Evolutionary conservation across 1,139 yeast species (phyloP).

Genomic region (Petasospora fabianii): DNA sequence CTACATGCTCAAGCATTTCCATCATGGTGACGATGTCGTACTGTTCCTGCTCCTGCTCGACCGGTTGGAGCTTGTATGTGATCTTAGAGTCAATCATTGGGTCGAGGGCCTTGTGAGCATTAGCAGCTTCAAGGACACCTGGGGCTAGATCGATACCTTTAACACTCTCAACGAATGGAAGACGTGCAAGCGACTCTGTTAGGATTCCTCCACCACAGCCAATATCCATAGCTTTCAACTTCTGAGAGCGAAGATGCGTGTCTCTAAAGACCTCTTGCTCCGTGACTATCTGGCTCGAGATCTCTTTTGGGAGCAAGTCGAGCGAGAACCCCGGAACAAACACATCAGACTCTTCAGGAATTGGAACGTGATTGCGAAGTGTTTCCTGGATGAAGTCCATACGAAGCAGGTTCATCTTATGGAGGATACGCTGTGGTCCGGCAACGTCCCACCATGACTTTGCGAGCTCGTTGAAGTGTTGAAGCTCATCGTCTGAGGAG

Average conservation of each 20-base stretch:
- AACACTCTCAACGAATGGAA: constrained; percentile 59
- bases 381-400: constrained; percentile 79
- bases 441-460: constrained; percentile 94
- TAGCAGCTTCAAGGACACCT: constrained; percentile 80
- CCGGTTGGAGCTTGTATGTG: constrained; percentile 53
- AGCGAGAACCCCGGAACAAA: constrained; percentile 78
- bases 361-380: constrained; percentile 43
- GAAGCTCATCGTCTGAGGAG: constrained; percentile 49
- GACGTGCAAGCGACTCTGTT: constrained; percentile 81
- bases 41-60: constrained; percentile 50
- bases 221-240: constrained; percentile 66
- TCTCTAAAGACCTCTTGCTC: constrained; percentile 44
- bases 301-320: constrained; percentile 57
- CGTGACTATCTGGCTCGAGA: constrained; percentile 43
- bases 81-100: constrained; percentile 56
- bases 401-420: constrained; percentile 87
- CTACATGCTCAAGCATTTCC: constrained; percentile 94
- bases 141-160: constrained; percentile 81
- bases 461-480: constrained; percentile 83
- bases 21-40: constrained; percentile 85
- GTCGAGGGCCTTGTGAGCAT: constrained; percentile 60
- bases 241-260: constrained; percentile 34
- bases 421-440: constrained; percentile 91
- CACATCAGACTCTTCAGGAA: constrained; percentile 48
- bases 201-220: constrained; percentile 98